phyloP scores from a whole-genome alignment of 2,329 filamentous ascomycete species.

The Raffaelea arxii region DNA sequence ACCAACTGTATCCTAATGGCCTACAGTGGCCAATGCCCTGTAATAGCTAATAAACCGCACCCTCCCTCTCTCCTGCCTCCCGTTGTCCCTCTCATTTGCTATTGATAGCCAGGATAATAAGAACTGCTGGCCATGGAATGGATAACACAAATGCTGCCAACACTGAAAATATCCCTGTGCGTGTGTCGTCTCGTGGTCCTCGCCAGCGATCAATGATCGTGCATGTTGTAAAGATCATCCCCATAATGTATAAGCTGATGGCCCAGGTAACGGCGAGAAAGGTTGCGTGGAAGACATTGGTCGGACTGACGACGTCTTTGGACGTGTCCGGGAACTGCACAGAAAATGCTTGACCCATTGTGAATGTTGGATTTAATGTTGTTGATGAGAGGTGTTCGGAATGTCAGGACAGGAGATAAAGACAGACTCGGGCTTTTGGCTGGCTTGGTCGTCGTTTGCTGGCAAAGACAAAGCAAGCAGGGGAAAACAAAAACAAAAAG shows the following conservation, averaged over 20 bases:
- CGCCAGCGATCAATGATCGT: constrained; percentile 19
- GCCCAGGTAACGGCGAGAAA: constrained; percentile 15
- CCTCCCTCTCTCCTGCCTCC: neutral
- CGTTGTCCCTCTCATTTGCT: neutral
- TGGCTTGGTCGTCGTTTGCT: neutral
- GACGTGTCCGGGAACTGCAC: constrained; percentile 11
- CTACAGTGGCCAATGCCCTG: too few species aligned
- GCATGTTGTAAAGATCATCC: constrained; percentile 16
- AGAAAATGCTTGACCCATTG: constrained; percentile 11
- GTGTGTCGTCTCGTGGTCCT: constrained; percentile 15
- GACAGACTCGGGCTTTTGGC: too few species aligned
- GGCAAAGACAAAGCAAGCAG: neutral
- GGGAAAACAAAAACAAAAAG: neutral
- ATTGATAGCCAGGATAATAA: constrained; percentile 10
- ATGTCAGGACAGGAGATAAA: neutral
- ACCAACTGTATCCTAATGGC: too few species aligned
- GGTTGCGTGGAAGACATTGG: constrained; percentile 10
- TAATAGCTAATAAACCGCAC: too few species aligned
- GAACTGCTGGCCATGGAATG: constrained; percentile 14
- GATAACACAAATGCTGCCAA: constrained; percentile 13
- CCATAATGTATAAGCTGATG: constrained; percentile 13
- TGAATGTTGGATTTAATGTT: neutral
- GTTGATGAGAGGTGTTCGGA: neutral
- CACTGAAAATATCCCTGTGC: constrained; percentile 11
- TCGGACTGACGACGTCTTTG: constrained; percentile 11